Evolutionary conservation across 495 filamentous ascomycete species (phyloP).

Genomic region (Penicillium steckii): DNA sequence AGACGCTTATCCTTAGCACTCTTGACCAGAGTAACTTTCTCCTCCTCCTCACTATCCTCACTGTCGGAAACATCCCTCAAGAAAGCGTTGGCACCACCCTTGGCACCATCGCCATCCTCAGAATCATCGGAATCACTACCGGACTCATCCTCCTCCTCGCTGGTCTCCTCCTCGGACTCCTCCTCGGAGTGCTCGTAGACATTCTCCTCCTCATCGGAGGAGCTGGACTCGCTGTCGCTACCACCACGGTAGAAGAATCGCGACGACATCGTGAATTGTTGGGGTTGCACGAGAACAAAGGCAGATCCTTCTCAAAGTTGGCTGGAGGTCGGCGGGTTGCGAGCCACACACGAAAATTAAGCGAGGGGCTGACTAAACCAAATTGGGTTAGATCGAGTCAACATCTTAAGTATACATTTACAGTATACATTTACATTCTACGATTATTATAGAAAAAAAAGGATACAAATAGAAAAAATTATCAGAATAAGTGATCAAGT

Average conservation of each 20-base stretch:
- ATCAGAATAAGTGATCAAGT: no score
- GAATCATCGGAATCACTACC: slow-evolving; percentile 34
- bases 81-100: slow-evolving; percentile 73
- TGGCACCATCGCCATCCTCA: slow-evolving; percentile 61
- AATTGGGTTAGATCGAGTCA: slow-evolving; percentile 24
- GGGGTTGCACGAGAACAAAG: slow-evolving; percentile 26
- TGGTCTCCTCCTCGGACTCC: slow-evolving; percentile 74
- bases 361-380: slow-evolving; percentile 47
- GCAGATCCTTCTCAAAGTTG: slow-evolving; percentile 32
- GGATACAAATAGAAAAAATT: not conserved
- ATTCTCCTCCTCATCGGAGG: slow-evolving; percentile 87
- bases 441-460: not conserved
- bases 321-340: slow-evolving; percentile 37
- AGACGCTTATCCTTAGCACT: slow-evolving; percentile 96
- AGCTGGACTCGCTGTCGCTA: slow-evolving; percentile 74
- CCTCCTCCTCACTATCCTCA: slow-evolving; percentile 82
- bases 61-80: slow-evolving; percentile 73
- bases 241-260: slow-evolving; percentile 94
- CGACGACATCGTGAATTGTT: slow-evolving; percentile 55
- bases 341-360: slow-evolving; percentile 55
- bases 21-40: slow-evolving; percentile 79
- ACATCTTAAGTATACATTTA: no score
- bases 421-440: not conserved
- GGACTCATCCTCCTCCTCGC: slow-evolving; percentile 48
- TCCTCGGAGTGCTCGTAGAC: slow-evolving; percentile 77